Base-by-base conservation (phyloP, 140 eudicot species). In the Cichorium intybus region DNA sequence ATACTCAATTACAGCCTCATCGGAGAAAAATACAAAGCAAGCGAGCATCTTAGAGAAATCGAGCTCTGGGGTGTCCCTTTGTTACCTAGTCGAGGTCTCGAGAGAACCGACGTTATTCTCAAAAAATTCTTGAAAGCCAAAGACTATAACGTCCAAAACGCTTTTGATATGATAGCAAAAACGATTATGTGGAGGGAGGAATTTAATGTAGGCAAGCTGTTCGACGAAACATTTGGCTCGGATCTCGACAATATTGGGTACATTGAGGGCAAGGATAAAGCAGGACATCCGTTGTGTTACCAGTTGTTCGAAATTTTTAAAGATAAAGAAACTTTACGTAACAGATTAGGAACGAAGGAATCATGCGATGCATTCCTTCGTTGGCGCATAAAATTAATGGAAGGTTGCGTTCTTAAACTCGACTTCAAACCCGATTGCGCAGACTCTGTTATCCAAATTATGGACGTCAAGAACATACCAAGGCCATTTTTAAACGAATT, bases 21-120 rank as follows among this genome's bases (percentile, higher is more conserved):
- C 52, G 53, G 52, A 64, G 72, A 75, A 10, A 14, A 58, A 35
- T 67, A 8, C 72, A 75, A 62, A 22, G 10, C 62, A 0, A 53
- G 16, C 10, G 82, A 80, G 35, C 55, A 76, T 61, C 70, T 76
- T 17, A 50, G 37, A 57, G 75, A 73, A 24, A 18, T 77, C 60
- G 54, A 62, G n/a, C 54, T 90, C 6, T 90, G 97, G 97, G 96
- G 96, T 12, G 90, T 90, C 26, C 95, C 95, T 7, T 62, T 90
- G 31, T 76, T 87, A 56, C 95, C 95, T 5, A 82, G 90, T 27
- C 65, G 63, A 63, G 88, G 83, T 1, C 72, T 64, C 24, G 83
- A 79, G 10, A 63, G 72, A 21, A 84, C 90, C 23, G 84, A 87
- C 26, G 37, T 75, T 14, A 65, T 90, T 61, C 76, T 90, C 1